These are phyloP conservation scores for Microcera coccophila DNA, from an alignment of 2,329 filamentous ascomycete species.

Conservation along the genomic window DNA sequence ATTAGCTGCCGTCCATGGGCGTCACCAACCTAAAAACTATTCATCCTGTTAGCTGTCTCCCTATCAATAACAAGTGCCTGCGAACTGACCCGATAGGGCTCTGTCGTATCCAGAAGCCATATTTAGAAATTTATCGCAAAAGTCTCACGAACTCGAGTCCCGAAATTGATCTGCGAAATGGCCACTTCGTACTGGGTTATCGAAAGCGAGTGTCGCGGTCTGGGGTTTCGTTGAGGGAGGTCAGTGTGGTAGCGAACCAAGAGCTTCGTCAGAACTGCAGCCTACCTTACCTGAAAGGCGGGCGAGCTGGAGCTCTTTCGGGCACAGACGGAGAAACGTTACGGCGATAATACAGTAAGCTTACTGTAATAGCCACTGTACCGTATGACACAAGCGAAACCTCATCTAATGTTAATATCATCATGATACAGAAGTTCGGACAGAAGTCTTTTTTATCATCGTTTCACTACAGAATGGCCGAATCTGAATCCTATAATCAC, in stretches of 20 bases:
- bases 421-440: no score
- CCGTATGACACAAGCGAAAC: no score
- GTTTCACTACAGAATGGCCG: no score
- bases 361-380: no score
- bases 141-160: constrained; percentile 1
- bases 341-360: constrained; percentile 12
- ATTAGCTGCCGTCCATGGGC: constrained; percentile 4
- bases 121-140: constrained; percentile 13
- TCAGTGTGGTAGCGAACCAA: constrained; percentile 25
- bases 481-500: no score
- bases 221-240: constrained; percentile 17
- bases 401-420: no score
- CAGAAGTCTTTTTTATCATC: no score
- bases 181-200: background rate
- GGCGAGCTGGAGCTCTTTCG: constrained; percentile 28
- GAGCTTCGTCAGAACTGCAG: constrained; percentile 41
- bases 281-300: constrained; percentile 31
- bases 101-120: constrained; percentile 98
- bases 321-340: constrained; percentile 29
- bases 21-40: constrained; percentile 75
- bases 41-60: constrained; percentile 44
- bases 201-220: background rate
- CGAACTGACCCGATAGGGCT: constrained; percentile 88
- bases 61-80: constrained; percentile 21
- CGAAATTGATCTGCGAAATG: no score